Base-by-base conservation (phyloP, 2,329 filamentous ascomycete species). In the Berkeleyomyces basicola region DNA sequence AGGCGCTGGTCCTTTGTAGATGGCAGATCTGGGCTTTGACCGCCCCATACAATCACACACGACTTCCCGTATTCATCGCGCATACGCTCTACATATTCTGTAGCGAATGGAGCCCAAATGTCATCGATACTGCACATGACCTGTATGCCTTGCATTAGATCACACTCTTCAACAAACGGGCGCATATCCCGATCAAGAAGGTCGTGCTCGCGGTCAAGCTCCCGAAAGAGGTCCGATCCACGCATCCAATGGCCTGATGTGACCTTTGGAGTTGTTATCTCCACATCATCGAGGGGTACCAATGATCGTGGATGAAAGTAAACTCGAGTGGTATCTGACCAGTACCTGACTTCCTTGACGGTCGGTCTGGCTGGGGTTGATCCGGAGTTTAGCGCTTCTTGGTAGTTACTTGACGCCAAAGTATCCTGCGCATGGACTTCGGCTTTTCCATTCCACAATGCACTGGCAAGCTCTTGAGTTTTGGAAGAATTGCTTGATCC, bases 261-360 rank as follows among this genome's bases (percentile, higher is more conserved):
- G 43, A 95, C 77, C 14, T 61, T 59, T 9, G 63, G 63, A n/a
- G 63, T 53, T 14, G 46, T 62, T 16, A 63, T 42, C 71, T 95
- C 89, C 70, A 88, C 95, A 69, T 96, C 90, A 70, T 87, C 87
- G 11, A 97, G 77, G 70, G 95, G 91, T 7, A 95, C 79, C 61
- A 96, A 82, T 10, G 90, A 96, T 62, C 82, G 83, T 7, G 93
- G 93, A 71, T 97, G 91, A 71, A 88, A 96, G 73, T 84, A 99
- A n/a, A 93, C 82, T 36, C 90, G 83, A 68, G 89, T 95, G 73
- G 90, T 97, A 73, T 99, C 93, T 40, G 90, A 95, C 92, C 93
- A 99, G 75, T 93, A 97, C 61, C 90, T 83, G n/a, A 97, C 87
- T 9, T 82, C 81, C 5, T 84, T 81, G 1, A 83, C 78, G 1